Conservation (phyloP, 257 asterid species). For the Plantago ovata region DNA sequence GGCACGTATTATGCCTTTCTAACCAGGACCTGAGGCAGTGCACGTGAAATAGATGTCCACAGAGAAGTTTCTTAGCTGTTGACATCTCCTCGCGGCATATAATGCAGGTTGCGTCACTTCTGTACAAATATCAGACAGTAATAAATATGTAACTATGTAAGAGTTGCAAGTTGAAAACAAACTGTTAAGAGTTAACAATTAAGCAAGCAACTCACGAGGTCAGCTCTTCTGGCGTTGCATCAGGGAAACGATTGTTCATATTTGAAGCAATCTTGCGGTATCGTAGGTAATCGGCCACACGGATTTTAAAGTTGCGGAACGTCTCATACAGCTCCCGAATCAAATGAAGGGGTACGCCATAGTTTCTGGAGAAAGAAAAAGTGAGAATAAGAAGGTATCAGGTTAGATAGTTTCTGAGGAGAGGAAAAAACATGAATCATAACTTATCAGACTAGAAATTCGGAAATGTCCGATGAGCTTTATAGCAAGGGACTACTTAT, state of each 20-base stretch:
- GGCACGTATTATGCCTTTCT: constrained; percentile 94
- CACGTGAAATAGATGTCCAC: constrained; percentile 97
- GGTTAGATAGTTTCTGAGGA: background rate
- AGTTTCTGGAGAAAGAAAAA: constrained; percentile 49
- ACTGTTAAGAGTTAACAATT: constrained; percentile 6
- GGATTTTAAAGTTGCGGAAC: constrained; percentile 82
- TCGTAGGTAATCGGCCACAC: constrained; percentile 88
- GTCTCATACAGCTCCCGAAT: constrained; percentile 97
- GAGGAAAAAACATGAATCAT: background rate
- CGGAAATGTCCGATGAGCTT: no score
- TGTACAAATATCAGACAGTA: constrained; percentile 27
- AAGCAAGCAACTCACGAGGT: constrained; percentile 42
- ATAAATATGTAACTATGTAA: constrained; percentile 9
- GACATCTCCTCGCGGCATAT: constrained; percentile 99
- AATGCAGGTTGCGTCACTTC: constrained; percentile 91
- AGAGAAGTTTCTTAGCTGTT: constrained; percentile 79
- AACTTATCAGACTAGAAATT: no score
- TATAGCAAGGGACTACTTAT: no score
- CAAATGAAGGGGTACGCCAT: constrained; percentile 95
- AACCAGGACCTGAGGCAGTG: constrained; percentile 98
- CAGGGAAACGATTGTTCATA: constrained; percentile 95
- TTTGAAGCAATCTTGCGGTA: constrained; percentile 90
- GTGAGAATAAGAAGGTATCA: constrained; percentile 11
- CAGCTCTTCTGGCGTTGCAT: constrained; percentile 92
- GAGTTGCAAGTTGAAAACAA: constrained; percentile 17